Conservation (phyloP, 176 grass and related monocot genomes). For the Tillandsia fasciculata region DNA sequence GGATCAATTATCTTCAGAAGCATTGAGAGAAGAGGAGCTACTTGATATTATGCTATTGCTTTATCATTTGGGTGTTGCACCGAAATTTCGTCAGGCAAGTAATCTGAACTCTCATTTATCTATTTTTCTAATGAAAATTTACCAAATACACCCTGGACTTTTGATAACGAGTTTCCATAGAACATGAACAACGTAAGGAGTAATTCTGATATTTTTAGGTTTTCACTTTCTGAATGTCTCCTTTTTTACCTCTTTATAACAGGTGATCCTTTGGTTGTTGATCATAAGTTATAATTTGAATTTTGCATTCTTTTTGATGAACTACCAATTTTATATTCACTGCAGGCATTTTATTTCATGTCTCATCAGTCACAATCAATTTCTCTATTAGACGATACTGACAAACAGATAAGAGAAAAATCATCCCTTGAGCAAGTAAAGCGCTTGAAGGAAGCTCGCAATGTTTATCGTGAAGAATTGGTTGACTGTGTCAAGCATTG, state of each 20-base stretch:
- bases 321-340: constrained; percentile 4
- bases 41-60: constrained; percentile 72
- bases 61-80: constrained; percentile 68
- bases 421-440: constrained; percentile 67
- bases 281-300: background rate
- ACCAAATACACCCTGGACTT: background rate
- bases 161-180: no score
- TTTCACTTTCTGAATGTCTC: background rate
- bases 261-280: constrained; percentile 19
- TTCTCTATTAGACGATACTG: constrained; percentile 78
- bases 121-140: constrained; percentile 9
- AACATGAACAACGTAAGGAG: background rate
- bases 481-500: constrained; percentile 73
- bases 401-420: constrained; percentile 78
- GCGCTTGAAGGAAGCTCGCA: constrained; percentile 73
- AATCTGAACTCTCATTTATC: constrained; percentile 10
- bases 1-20: constrained; percentile 38
- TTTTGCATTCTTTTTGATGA: background rate
- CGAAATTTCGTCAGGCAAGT: constrained; percentile 86
- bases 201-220: background rate
- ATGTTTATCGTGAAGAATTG: constrained; percentile 73
- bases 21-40: constrained; percentile 65
- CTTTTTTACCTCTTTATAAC: constrained; percentile 1
- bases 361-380: constrained; percentile 65
- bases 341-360: constrained; percentile 81